Percentiles rank a stretch among this genome's conserved stretches.
Conservation (phyloP, 305 asterid species). For the Plantago coronopus region DNA sequence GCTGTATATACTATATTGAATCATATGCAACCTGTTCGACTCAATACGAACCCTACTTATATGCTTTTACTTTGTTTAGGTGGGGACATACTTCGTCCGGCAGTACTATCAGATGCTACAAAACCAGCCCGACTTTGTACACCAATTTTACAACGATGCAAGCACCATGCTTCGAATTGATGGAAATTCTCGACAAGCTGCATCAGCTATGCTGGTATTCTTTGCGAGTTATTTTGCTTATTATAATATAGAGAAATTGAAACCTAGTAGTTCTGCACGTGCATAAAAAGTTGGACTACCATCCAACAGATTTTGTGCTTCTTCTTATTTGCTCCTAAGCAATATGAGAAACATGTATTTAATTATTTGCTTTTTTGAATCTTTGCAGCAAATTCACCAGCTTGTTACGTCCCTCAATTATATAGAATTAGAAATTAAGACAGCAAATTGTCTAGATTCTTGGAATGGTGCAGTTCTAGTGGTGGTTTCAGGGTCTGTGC, state of each 20-base stretch:
- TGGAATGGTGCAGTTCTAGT: slow-evolving; percentile 96
- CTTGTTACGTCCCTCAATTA: slow-evolving; percentile 73
- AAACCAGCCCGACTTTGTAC: slow-evolving; percentile 74
- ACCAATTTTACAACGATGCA: slow-evolving; percentile 83
- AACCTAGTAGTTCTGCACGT: neutral
- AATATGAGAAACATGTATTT: slow-evolving; percentile 14
- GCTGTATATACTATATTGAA: neutral
- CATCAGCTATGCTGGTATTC: slow-evolving; percentile 77
- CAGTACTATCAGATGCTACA: slow-evolving; percentile 93
- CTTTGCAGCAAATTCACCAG: slow-evolving; percentile 83
- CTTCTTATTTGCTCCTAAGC: slow-evolving; percentile 13
- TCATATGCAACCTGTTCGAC: neutral
- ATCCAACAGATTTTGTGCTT: slow-evolving; percentile 8
- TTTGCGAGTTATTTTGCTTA: slow-evolving; percentile 17
- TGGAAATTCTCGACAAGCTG: slow-evolving; percentile 71
- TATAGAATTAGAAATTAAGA: slow-evolving; percentile 74
- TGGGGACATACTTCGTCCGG: slow-evolving; percentile 94
- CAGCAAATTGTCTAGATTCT: slow-evolving; percentile 86
- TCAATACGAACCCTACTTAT: slow-evolving; percentile 13
- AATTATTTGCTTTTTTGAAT: slow-evolving; percentile 10
- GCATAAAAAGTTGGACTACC: slow-evolving; percentile 3
- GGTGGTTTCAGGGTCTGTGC: slow-evolving; percentile 87
- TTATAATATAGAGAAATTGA: neutral
- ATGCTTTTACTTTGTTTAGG: slow-evolving; percentile 43
- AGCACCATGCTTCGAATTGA: slow-evolving; percentile 93